These are phyloP conservation scores for Carpinus viminea DNA, from an alignment of 306 rosid genomes.

Conservation along the genomic window DNA sequence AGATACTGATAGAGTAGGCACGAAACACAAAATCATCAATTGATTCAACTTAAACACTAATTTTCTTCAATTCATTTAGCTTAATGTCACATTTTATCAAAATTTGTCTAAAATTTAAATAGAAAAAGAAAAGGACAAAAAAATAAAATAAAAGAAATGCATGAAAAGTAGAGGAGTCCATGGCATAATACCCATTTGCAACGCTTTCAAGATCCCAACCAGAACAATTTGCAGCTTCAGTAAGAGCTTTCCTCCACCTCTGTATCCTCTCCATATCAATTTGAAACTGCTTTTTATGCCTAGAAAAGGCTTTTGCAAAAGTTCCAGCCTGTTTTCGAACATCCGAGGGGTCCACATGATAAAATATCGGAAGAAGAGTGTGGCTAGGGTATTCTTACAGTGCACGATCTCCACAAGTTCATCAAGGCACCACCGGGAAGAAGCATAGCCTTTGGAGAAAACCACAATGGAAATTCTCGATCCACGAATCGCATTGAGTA, in stretches of 20 bases:
- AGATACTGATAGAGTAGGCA: too few species aligned
- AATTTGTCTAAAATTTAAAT: too few species aligned
- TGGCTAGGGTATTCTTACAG: neutral
- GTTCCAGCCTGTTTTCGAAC: too few species aligned
- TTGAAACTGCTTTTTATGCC: too few species aligned
- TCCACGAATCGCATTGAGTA: neutral
- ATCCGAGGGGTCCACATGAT: too few species aligned
- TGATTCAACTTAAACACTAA: neutral
- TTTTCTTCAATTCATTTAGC: too few species aligned
- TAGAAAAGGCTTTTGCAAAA: too few species aligned
- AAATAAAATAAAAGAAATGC: too few species aligned
- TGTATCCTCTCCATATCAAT: neutral
- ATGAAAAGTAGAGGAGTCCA: too few species aligned
- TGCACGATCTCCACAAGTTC: conserved; percentile 5
- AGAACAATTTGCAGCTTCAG: too few species aligned
- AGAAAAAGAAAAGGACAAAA: too few species aligned
- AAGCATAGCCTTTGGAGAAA: neutral
- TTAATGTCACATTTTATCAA: too few species aligned
- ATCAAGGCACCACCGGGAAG: conserved; percentile 3
- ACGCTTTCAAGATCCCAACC: neutral
- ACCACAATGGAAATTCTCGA: neutral
- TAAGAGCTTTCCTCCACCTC: neutral
- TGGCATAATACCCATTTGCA: conserved; percentile 8
- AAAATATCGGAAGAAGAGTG: neutral
- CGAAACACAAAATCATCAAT: neutral